phyloP scores from a whole-genome alignment of 768 basidiomycete genomes.

The Leccinum disarticulatum region DNA sequence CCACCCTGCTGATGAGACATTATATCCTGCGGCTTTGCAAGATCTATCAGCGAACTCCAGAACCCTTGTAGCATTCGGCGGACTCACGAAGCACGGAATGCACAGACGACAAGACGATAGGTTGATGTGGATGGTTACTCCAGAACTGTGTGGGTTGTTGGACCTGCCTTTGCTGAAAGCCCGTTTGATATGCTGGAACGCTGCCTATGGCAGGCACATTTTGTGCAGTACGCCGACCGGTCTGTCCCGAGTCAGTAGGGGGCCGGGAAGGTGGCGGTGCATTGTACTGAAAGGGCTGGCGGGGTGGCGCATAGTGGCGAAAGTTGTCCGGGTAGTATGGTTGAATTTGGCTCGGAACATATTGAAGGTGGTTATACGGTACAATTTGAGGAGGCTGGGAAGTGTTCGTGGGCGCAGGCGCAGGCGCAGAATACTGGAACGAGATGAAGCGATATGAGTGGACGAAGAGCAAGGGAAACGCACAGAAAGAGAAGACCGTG shows the following conservation, averaged over 20 bases:
- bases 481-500: constrained; percentile 17
- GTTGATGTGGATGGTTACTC: constrained; percentile 13
- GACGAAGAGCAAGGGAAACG: neutral
- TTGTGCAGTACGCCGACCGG: constrained; percentile 13
- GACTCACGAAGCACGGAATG: constrained; percentile 12
- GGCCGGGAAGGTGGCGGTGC: neutral
- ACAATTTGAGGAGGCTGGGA: constrained; percentile 2
- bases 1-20: constrained; percentile 6
- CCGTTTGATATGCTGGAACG: constrained; percentile 1
- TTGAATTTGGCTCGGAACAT: constrained; percentile 1
- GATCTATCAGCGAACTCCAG: constrained; percentile 1
- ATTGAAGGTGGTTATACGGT: constrained; percentile 9
- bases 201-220: constrained; percentile 6
- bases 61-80: neutral
- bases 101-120: neutral
- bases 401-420: neutral
- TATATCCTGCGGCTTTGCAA: neutral
- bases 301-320: constrained; percentile 6
- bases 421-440: constrained; percentile 13
- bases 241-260: constrained; percentile 8
- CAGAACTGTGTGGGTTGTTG: constrained; percentile 12
- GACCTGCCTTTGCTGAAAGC: constrained; percentile 5
- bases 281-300: neutral
- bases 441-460: constrained; percentile 6
- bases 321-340: neutral